phyloP scores from a whole-genome alignment of 768 basidiomycete genomes.

The Phallus indusiatus region DNA sequence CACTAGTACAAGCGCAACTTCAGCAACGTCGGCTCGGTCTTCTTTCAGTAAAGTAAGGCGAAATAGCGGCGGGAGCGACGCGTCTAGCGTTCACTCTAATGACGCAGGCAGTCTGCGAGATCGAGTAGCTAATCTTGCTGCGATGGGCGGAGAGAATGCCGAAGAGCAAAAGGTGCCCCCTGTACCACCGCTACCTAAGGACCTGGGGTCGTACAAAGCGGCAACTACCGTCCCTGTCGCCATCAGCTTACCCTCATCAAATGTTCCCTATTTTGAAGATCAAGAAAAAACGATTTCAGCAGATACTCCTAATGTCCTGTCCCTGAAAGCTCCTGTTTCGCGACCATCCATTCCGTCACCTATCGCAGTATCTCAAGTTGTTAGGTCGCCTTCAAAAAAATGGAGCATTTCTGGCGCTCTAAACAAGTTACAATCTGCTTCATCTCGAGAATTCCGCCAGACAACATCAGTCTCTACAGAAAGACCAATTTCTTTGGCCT shows the following conservation, averaged over 20 bases:
- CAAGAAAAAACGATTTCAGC: slow-evolving; percentile 39
- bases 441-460: slow-evolving; percentile 4
- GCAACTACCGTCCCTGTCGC: slow-evolving; percentile 45
- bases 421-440: slow-evolving; percentile 41
- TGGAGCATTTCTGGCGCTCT: slow-evolving; percentile 90
- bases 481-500: slow-evolving; percentile 6
- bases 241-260: slow-evolving; percentile 42
- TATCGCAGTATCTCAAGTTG: slow-evolving; percentile 35
- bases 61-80: slow-evolving; percentile 83
- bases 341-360: slow-evolving; percentile 18
- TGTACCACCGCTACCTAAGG: slow-evolving; percentile 88
- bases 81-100: slow-evolving; percentile 62
- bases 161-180: slow-evolving; percentile 76
- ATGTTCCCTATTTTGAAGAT: slow-evolving; percentile 31
- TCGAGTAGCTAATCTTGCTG: slow-evolving; percentile 51
- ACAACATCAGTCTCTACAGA: background rate
- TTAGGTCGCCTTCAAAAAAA: slow-evolving; percentile 87
- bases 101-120: slow-evolving; percentile 60
- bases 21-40: slow-evolving; percentile 62
- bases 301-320: slow-evolving; percentile 38
- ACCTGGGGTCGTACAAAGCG: slow-evolving; percentile 67
- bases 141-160: slow-evolving; percentile 41
- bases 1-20: slow-evolving; percentile 67
- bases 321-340: slow-evolving; percentile 17
- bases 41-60: slow-evolving; percentile 58